A percentile compares a stretch with the other conserved stretches of the same genome.
These are phyloP conservation scores for Pseudogymnoascus sp. DNA, from an alignment of 2,329 filamentous ascomycete genomes.

Conservation along the genomic window DNA sequence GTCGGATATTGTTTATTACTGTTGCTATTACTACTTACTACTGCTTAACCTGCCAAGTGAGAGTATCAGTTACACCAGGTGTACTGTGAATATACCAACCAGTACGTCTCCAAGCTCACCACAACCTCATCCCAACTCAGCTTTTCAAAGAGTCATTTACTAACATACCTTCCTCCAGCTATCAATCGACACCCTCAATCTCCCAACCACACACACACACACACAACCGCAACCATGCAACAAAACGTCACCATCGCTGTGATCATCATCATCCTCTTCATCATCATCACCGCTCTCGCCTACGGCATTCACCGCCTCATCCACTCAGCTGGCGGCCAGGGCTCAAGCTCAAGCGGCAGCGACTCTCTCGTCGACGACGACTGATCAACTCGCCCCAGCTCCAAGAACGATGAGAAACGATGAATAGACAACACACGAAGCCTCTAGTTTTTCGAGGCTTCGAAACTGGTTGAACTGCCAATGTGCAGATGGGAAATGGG, in stretches of 20 bases:
- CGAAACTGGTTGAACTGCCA: neutral
- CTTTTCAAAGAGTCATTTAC: neutral
- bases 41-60: neutral
- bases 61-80: neutral
- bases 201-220: constrained; percentile 1
- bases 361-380: constrained; percentile 10
- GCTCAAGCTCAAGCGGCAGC: constrained; percentile 18
- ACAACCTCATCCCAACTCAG: neutral
- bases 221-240: constrained; percentile 45
- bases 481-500: constrained; percentile 5
- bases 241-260: constrained; percentile 63
- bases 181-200: neutral
- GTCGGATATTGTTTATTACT: constrained; percentile 2
- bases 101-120: neutral
- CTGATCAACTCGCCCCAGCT: neutral
- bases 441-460: neutral
- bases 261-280: constrained; percentile 62
- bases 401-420: neutral
- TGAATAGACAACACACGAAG: no score
- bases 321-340: constrained; percentile 36
- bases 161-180: neutral
- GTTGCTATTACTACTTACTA: neutral
- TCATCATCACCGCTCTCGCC: constrained; percentile 53
- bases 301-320: constrained; percentile 61
- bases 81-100: constrained; percentile 8